A percentile compares a stretch with the other conserved stretches of the same genome.
These are phyloP conservation scores for Symbiotaphrina buchneri DNA, from an alignment of 495 filamentous ascomycete species.

Conservation along the genomic window DNA sequence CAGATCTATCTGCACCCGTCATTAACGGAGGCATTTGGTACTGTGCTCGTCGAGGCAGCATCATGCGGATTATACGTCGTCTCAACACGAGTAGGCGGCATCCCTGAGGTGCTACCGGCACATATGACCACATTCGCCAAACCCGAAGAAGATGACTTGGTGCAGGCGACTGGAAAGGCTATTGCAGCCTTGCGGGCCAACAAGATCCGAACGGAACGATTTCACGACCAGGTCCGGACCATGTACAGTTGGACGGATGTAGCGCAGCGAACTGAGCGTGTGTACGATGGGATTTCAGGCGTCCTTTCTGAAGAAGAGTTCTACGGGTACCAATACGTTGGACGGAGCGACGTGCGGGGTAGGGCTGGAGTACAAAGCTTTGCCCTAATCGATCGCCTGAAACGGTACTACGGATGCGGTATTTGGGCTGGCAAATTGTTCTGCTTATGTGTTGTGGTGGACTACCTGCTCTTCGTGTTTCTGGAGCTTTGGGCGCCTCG, in stretches of 20 bases:
- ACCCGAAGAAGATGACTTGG: constrained; percentile 81
- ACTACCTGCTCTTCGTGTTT: constrained; percentile 72
- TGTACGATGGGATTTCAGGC: constrained; percentile 80
- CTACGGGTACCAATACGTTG: constrained; percentile 48
- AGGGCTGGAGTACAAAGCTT: constrained; percentile 58
- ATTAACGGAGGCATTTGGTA: constrained; percentile 91
- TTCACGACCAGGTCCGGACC: constrained; percentile 87
- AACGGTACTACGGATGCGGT: constrained; percentile 97
- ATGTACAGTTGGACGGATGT: constrained; percentile 99
- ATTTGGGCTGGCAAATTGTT: constrained; percentile 98
- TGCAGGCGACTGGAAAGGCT: constrained; percentile 58
- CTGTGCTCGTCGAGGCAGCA: constrained; percentile 90
- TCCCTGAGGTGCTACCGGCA: constrained; percentile 79
- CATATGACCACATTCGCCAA: constrained; percentile 92
- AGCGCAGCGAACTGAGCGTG: constrained; percentile 73
- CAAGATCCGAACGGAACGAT: constrained; percentile 72
- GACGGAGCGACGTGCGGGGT: constrained; percentile 46
- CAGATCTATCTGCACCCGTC: constrained; percentile 93
- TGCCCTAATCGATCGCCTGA: constrained; percentile 80
- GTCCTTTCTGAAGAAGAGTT: constrained; percentile 68
- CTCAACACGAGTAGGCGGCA: constrained; percentile 87
- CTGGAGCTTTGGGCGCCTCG: constrained; percentile 75
- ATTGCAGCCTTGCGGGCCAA: constrained; percentile 63
- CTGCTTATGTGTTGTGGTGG: constrained; percentile 80
- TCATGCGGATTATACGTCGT: constrained; percentile 91